These are phyloP conservation scores for Coemansia biformis DNA, from an alignment of 192 early-diverging fungal genomes.

Conservation along the genomic window DNA sequence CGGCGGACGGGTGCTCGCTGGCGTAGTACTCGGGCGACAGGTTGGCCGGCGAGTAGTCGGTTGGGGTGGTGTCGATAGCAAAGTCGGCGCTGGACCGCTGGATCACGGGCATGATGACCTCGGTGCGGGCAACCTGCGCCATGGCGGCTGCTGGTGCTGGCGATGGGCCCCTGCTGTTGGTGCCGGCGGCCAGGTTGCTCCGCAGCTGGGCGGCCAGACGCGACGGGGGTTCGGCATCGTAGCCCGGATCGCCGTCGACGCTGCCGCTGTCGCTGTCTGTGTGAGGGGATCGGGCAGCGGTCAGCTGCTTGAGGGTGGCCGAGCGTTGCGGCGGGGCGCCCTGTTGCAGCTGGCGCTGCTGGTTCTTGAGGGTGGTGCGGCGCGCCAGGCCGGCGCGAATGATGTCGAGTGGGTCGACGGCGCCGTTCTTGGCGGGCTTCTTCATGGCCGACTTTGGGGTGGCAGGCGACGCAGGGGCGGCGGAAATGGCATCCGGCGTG, in stretches of 20 bases:
- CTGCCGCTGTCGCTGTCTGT: conserved; percentile 1
- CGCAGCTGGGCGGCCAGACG: conserved; percentile 20
- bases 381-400: conserved; percentile 44
- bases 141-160: not conserved
- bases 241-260: not conserved
- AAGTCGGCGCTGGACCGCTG: conserved; percentile 29
- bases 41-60: conserved; percentile 9
- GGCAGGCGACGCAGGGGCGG: not conserved
- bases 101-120: conserved; percentile 40
- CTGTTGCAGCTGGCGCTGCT: conserved; percentile 16
- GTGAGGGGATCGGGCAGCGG: conserved; percentile 4
- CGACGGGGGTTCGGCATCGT: not conserved
- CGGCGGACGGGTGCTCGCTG: conserved; percentile 4
- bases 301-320: conserved; percentile 22
- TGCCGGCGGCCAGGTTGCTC: conserved; percentile 7
- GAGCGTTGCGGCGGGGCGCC: conserved; percentile 28
- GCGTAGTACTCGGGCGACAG: conserved; percentile 21
- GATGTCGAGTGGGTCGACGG: conserved; percentile 47
- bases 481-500: conserved; percentile 3
- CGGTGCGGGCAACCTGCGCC: conserved; percentile 34
- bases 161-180: conserved; percentile 7
- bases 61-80: conserved; percentile 9
- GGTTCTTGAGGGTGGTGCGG: conserved; percentile 46
- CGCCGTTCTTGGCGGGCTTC: conserved; percentile 17
- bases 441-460: conserved; percentile 30